Conservation (phyloP, 257 asterid genomes). For the Rauvolfia tetraphylla region DNA sequence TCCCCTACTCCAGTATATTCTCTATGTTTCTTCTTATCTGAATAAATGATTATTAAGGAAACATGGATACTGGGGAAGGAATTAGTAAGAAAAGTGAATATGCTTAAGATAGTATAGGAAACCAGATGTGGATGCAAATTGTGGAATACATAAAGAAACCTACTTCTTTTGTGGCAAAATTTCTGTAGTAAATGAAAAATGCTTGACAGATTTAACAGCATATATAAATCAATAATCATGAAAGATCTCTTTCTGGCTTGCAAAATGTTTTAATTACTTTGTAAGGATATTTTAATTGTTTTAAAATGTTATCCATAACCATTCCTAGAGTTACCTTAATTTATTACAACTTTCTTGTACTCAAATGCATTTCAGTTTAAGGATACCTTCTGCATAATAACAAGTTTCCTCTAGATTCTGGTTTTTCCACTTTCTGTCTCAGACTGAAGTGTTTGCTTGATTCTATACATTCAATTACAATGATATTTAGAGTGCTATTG, state of each 20-base stretch:
- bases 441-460: background rate
- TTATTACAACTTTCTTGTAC: background rate
- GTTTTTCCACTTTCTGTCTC: background rate
- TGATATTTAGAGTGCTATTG: background rate
- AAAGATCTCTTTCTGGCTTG: background rate
- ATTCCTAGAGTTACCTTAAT: background rate
- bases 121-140: background rate
- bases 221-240: background rate
- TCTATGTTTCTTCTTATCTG: background rate
- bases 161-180: background rate
- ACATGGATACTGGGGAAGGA: background rate
- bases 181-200: background rate
- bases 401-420: background rate
- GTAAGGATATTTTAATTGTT: background rate
- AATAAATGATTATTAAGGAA: background rate
- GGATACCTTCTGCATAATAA: background rate
- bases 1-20: slow-evolving; percentile 13
- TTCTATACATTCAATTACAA: background rate
- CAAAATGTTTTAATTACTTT: background rate
- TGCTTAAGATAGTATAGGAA: background rate
- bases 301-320: background rate
- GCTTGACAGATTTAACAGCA: background rate
- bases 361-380: background rate
- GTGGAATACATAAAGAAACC: background rate
- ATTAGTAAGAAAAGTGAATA: background rate